phyloP scores from a whole-genome alignment of 2,329 filamentous ascomycete genomes.

The Cercospora janseana region DNA sequence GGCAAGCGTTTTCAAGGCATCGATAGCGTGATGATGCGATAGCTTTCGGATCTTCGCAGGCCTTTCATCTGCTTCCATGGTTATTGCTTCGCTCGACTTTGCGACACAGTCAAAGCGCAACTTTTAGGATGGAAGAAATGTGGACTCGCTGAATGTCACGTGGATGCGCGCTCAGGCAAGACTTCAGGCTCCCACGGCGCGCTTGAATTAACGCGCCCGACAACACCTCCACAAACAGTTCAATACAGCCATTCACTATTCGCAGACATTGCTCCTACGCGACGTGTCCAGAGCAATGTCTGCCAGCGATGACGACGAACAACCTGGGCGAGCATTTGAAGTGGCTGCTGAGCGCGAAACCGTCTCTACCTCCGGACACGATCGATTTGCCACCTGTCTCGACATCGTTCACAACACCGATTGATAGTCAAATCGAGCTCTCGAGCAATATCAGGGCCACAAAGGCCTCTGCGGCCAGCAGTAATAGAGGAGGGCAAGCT shows the following conservation, averaged over 20 bases:
- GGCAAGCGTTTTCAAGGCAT: no score
- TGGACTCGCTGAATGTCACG: neutral
- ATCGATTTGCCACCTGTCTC: constrained; percentile 26
- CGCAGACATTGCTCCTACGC: constrained; percentile 2
- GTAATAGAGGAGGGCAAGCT: no score
- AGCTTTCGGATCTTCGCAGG: constrained; percentile 57
- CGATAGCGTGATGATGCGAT: neutral
- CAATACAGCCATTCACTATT: constrained; percentile 1
- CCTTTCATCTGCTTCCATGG: constrained; percentile 57
- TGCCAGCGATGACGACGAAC: constrained; percentile 47
- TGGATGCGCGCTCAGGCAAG: constrained; percentile 7
- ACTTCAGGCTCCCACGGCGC: constrained; percentile 1
- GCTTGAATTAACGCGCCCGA: constrained; percentile 3
- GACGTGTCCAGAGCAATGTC: constrained; percentile 24
- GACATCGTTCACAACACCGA: constrained; percentile 18
- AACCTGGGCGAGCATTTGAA: constrained; percentile 50
- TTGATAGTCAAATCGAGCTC: constrained; percentile 14
- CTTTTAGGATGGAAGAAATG: neutral
- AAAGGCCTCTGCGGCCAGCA: no score
- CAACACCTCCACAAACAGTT: constrained; percentile 1
- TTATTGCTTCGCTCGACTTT: constrained; percentile 7
- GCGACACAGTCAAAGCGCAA: constrained; percentile 5
- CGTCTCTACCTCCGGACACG: constrained; percentile 41
- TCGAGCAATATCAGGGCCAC: neutral
- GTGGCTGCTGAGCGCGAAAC: constrained; percentile 49